A percentile compares a stretch with the other conserved stretches of the same genome.
phyloP scores from a whole-genome alignment of 2,329 filamentous ascomycete species.

The Nothomitra cinnamomea region DNA sequence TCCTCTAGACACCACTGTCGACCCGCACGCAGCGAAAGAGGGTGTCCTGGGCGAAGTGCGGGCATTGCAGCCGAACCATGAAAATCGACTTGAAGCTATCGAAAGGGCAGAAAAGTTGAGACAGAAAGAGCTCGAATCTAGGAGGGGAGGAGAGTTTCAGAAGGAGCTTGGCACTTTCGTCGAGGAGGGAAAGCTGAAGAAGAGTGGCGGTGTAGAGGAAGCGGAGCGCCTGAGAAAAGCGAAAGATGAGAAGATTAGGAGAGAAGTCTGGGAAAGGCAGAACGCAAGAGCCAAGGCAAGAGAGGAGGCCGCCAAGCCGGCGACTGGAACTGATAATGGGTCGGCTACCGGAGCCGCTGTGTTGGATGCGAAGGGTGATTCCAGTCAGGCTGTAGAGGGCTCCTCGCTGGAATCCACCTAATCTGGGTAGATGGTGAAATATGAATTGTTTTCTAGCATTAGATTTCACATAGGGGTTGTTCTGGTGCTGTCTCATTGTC shows the following conservation, averaged over 20 bases:
- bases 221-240: slow-evolving; percentile 67
- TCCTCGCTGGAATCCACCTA: no score
- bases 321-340: no score
- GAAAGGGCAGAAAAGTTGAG: slow-evolving; percentile 88
- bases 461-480: no score
- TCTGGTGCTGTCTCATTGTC: no score
- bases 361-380: no score
- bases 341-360: no score
- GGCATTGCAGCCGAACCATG: slow-evolving; percentile 85
- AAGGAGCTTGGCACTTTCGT: slow-evolving; percentile 78
- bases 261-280: slow-evolving; percentile 47
- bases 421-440: no score
- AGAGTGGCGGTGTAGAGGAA: slow-evolving; percentile 89
- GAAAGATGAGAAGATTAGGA: slow-evolving; percentile 74
- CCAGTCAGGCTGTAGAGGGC: no score
- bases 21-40: slow-evolving; percentile 75
- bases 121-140: slow-evolving; percentile 69
- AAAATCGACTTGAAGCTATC: slow-evolving; percentile 83
- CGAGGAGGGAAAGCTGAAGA: slow-evolving; percentile 80
- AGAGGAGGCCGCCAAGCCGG: neutral
- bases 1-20: slow-evolving; percentile 29
- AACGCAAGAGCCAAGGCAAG: slow-evolving; percentile 19
- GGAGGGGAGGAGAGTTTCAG: slow-evolving; percentile 60
- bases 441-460: no score
- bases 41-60: slow-evolving; percentile 84